Conservation (phyloP, 129 eudicot species). For the Arctium lappa region DNA sequence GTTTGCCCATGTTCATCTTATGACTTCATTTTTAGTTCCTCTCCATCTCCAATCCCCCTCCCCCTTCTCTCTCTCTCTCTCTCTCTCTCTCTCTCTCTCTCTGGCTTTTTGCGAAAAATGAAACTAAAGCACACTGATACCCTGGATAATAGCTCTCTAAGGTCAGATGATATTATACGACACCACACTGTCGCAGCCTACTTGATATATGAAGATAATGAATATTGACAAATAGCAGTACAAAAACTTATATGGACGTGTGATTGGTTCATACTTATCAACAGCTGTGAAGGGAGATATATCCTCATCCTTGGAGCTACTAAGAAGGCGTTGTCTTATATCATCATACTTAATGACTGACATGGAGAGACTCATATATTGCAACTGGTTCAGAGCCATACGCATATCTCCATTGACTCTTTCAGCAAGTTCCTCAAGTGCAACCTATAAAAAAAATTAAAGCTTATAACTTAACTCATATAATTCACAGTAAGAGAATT, state of each 20-base stretch:
- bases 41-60: not conserved
- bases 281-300: slow-evolving; percentile 97
- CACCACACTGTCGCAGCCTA: not conserved
- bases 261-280: slow-evolving; percentile 59
- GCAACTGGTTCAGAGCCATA: slow-evolving; percentile 96
- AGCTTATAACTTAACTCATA: not conserved
- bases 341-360: slow-evolving; percentile 81
- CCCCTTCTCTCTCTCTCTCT: not conserved
- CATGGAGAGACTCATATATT: slow-evolving; percentile 93
- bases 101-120: not conserved
- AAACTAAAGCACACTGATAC: not conserved
- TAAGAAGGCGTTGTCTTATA: slow-evolving; percentile 82
- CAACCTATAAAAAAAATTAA: slow-evolving; percentile 50
- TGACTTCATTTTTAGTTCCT: no score
- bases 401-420: slow-evolving; percentile 97
- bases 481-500: not conserved
- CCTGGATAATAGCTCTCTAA: not conserved
- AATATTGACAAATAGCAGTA: not conserved
- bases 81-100: not conserved
- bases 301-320: slow-evolving; percentile 95
- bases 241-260: not conserved
- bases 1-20: not conserved
- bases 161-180: not conserved
- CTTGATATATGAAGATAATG: not conserved
- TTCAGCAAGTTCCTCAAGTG: slow-evolving; percentile 92